Conservation (phyloP, 164 flowering plant species). For the Taxillus chinensis region DNA sequence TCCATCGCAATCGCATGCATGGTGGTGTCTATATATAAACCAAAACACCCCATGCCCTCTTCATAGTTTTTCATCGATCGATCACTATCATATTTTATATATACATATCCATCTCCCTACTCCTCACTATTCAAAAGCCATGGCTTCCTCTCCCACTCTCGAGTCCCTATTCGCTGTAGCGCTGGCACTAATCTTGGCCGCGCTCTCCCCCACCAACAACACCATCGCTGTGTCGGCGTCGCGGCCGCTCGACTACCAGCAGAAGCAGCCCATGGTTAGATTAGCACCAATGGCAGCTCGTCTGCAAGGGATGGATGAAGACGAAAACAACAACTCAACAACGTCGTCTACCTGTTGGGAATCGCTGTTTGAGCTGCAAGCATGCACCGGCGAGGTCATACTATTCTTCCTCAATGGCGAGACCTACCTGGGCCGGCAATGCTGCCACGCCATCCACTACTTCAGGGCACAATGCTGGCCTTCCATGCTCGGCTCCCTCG, state of each 20-base stretch:
- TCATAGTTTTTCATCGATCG: no score
- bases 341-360: not conserved
- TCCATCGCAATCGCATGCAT: no score
- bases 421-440: not conserved
- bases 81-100: no score
- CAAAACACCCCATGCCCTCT: no score
- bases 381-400: not conserved
- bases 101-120: no score
- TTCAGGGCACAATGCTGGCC: not conserved
- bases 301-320: not conserved
- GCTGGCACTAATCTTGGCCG: no score
- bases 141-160: no score
- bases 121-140: no score
- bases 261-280: not conserved
- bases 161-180: no score
- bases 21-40: no score
- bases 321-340: not conserved
- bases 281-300: not conserved
- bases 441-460: not conserved
- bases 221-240: not conserved
- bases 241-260: not conserved
- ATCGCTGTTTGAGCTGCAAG: not conserved
- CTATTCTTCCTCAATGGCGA: not conserved
- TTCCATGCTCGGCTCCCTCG: not conserved
- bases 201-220: no score